A percentile compares a stretch with the other conserved stretches of the same genome.
phyloP scores from a whole-genome alignment of 78 protist genomes.

The Dictyostelium purpureum region DNA sequence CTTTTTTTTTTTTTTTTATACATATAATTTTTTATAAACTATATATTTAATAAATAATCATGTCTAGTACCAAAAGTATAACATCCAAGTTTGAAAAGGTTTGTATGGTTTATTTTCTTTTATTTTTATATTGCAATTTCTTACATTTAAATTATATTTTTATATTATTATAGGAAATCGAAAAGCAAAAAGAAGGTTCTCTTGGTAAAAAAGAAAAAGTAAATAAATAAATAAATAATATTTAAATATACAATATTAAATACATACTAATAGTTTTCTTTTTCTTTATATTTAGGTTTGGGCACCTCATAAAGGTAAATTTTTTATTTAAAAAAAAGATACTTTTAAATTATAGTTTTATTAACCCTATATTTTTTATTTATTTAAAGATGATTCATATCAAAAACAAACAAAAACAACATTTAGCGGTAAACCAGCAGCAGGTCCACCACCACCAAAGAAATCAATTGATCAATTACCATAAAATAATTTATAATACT shows the following conservation, averaged over 20 bases:
- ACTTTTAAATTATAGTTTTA: no score
- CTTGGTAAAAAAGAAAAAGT: not conserved
- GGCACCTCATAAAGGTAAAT: not conserved
- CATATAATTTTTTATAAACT: not conserved
- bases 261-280: no score
- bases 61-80: not conserved
- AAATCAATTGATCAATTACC: not conserved
- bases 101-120: no score
- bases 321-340: no score
- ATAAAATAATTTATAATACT: no score
- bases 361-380: no score
- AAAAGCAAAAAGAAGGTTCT: constrained; percentile 4
- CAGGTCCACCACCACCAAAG: constrained; percentile 39
- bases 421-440: not conserved
- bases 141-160: not conserved
- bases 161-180: not conserved
- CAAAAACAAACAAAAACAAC: not conserved
- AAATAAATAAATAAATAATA: no score
- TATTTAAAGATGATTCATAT: not conserved
- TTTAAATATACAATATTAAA: no score
- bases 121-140: no score
- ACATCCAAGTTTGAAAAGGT: not conserved
- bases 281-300: no score
- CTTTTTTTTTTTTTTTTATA: not conserved
- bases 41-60: not conserved